Percentiles rank a stretch among this genome's conserved stretches.
These are phyloP conservation scores for Ettlia oleoabundans DNA, from an alignment of 139 green algal species.

Conservation along the genomic window DNA sequence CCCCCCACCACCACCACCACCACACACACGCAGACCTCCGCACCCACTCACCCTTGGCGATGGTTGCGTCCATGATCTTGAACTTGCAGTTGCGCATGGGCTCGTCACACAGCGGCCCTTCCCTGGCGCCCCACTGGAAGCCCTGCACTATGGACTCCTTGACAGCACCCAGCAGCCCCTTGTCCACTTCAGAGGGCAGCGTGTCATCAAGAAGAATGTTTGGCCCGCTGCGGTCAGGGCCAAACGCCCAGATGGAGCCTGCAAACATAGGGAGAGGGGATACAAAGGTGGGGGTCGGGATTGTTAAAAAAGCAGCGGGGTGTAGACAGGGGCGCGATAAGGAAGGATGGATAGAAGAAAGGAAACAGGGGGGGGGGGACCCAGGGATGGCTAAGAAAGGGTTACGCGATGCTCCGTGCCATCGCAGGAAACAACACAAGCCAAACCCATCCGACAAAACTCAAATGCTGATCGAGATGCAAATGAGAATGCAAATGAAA, in stretches of 20 bases:
- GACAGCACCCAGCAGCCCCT: conserved; percentile 85
- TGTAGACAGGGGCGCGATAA: too few species aligned
- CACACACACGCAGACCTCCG: neutral
- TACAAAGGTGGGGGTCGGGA: neutral
- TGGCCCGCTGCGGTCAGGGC: conserved; percentile 85
- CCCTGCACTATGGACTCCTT: conserved; percentile 89
- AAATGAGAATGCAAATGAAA: too few species aligned
- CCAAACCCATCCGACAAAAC: too few species aligned
- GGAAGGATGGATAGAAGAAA: too few species aligned
- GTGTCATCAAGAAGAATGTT: conserved; percentile 98
- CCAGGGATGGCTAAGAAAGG: too few species aligned
- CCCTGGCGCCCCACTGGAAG: conserved; percentile 96
- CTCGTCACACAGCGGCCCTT: conserved; percentile 98
- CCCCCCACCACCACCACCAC: neutral
- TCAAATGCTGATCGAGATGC: too few species aligned
- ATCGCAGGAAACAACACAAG: too few species aligned
- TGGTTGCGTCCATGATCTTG: conserved; percentile 82
- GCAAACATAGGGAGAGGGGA: neutral
- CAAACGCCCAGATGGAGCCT: conserved; percentile 96
- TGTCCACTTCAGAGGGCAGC: conserved; percentile 91
- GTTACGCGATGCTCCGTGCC: too few species aligned
- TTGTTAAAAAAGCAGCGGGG: too few species aligned
- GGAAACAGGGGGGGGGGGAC: too few species aligned
- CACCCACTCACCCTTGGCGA: conserved; percentile 39
- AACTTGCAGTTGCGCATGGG: conserved; percentile 98